Evolutionary conservation across 306 rosid genomes (phyloP).

Genomic region (Ziziphus jujuba): DNA sequence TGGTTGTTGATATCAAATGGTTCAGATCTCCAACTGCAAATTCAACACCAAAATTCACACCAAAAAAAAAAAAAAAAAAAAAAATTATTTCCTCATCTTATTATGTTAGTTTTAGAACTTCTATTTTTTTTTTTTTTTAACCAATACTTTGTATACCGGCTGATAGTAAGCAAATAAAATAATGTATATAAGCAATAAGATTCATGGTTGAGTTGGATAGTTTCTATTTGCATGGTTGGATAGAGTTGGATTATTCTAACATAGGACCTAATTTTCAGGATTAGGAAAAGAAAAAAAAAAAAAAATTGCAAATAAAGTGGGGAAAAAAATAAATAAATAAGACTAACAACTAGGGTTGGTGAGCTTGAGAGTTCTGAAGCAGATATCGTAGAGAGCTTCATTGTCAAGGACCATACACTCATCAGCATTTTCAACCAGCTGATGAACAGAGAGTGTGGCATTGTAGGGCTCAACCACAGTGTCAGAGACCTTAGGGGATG

Average conservation of each 20-base stretch:
- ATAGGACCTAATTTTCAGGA: too few species aligned
- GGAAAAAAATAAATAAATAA: not conserved
- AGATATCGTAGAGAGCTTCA: conserved; percentile 88
- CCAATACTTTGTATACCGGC: too few species aligned
- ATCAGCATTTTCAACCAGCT: conserved; percentile 83
- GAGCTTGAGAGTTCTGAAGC: conserved; percentile 92
- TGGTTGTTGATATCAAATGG: conserved; percentile 89
- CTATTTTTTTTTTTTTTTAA: too few species aligned
- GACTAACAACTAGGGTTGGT: conserved; percentile 86
- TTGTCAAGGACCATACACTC: conserved; percentile 92
- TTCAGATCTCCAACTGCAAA: conserved; percentile 82
- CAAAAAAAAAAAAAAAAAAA: not conserved
- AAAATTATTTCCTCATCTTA: too few species aligned
- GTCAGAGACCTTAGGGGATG: conserved; percentile 85
- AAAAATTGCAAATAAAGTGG: too few species aligned
- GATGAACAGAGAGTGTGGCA: conserved; percentile 88
- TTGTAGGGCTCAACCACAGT: conserved; percentile 93
- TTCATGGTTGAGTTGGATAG: too few species aligned
- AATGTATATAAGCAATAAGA: too few species aligned
- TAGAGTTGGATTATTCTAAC: too few species aligned
- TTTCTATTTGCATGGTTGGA: too few species aligned
- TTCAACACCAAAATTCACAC: not conserved
- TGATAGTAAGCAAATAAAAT: too few species aligned
- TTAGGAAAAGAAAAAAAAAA: too few species aligned
- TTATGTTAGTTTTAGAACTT: too few species aligned